phyloP scores from a whole-genome alignment of 2,329 filamentous ascomycete genomes.

The Chaetomiaceae sp. region DNA sequence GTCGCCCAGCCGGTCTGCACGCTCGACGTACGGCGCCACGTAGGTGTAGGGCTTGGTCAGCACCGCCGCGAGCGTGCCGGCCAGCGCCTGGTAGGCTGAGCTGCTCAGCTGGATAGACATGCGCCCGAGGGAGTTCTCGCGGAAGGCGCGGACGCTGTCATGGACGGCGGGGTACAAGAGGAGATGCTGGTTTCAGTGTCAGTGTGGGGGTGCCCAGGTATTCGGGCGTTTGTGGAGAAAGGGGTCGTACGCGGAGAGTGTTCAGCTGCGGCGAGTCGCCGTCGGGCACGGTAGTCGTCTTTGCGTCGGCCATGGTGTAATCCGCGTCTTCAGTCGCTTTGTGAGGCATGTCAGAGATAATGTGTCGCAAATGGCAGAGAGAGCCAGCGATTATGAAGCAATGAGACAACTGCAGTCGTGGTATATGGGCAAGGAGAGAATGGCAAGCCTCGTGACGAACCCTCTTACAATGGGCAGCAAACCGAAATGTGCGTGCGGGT shows the following conservation, averaged over 20 bases:
- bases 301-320: constrained; percentile 5
- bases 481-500: no score
- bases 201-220: background rate
- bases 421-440: no score
- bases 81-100: constrained; percentile 68
- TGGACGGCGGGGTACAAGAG: constrained; percentile 76
- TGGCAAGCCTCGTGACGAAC: no score
- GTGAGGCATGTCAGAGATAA: background rate
- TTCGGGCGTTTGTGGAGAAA: background rate
- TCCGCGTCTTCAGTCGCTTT: background rate
- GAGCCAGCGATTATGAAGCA: background rate
- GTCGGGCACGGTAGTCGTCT: constrained; percentile 6
- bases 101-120: constrained; percentile 72
- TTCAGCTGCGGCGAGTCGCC: constrained; percentile 9
- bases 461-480: no score
- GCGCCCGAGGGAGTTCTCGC: constrained; percentile 74
- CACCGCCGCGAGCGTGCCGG: constrained; percentile 67
- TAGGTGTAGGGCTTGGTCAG: constrained; percentile 73
- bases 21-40: constrained; percentile 76
- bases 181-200: constrained; percentile 57
- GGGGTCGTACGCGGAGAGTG: constrained; percentile 14
- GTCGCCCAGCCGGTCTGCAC: constrained; percentile 72
- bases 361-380: background rate
- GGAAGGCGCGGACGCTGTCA: constrained; percentile 72
- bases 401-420: no score